phyloP scores from a whole-genome alignment of 1,284 basidiomycete species.

The Vanrija sp. region DNA sequence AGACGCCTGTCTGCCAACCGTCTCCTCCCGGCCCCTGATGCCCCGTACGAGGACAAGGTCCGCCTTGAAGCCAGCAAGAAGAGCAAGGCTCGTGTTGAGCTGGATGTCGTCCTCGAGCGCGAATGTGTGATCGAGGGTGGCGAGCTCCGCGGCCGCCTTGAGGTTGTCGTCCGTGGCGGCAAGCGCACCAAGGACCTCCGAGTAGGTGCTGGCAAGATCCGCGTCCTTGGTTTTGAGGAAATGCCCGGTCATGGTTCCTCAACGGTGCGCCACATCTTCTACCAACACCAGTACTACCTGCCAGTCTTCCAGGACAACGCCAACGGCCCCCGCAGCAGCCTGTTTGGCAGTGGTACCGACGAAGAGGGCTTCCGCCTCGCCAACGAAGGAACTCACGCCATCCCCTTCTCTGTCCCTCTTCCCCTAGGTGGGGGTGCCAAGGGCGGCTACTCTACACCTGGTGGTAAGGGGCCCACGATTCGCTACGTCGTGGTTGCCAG shows the following conservation, averaged over 20 bases:
- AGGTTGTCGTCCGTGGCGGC: constrained; percentile 62
- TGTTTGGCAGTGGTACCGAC: constrained; percentile 60
- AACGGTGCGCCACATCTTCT: constrained; percentile 68
- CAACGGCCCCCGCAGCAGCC: constrained; percentile 45
- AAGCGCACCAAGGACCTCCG: constrained; percentile 62
- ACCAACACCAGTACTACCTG: constrained; percentile 68
- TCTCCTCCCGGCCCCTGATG: constrained; percentile 37
- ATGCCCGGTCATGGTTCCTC: not conserved
- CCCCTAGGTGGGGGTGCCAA: constrained; percentile 68
- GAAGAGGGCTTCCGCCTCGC: constrained; percentile 66
- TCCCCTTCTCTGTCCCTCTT: constrained; percentile 76
- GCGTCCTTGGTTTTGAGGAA: constrained; percentile 81
- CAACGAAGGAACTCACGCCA: constrained; percentile 63
- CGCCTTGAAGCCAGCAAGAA: constrained; percentile 57
- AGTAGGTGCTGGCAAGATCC: constrained; percentile 73
- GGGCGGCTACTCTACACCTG: constrained; percentile 61
- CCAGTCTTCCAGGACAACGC: constrained; percentile 51
- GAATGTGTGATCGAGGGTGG: constrained; percentile 79
- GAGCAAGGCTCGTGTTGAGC: constrained; percentile 71
- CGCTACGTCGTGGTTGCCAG: constrained; percentile 83
- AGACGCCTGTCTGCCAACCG: constrained; percentile 32
- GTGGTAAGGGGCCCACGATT: constrained; percentile 57
- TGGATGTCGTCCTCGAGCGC: constrained; percentile 75
- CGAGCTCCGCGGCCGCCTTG: constrained; percentile 66
- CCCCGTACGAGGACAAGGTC: constrained; percentile 25